Conservation (phyloP, 805 yeast species). For the Clavispora carvajalis region DNA sequence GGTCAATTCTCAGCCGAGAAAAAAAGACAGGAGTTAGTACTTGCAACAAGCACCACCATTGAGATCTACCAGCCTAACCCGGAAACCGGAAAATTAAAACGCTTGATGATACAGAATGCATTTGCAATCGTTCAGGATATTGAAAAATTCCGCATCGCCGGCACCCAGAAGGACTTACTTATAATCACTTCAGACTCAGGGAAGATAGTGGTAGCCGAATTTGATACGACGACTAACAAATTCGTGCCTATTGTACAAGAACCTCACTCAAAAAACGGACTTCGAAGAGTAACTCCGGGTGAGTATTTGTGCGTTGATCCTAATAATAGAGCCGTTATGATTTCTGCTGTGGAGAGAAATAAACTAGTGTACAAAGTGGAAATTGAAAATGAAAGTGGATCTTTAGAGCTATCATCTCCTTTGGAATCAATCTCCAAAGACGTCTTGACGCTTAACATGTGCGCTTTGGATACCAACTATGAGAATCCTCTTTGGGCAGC, state of each 20-base stretch:
- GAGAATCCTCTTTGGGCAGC: slow-evolving; percentile 85
- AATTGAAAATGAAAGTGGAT: slow-evolving; percentile 36
- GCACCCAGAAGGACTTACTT: slow-evolving; percentile 51
- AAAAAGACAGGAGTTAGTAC: slow-evolving; percentile 57
- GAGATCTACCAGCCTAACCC: slow-evolving; percentile 51
- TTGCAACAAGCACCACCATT: slow-evolving; percentile 51
- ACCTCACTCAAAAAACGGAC: slow-evolving; percentile 69
- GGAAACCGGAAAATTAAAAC: slow-evolving; percentile 49
- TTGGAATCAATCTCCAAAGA: slow-evolving; percentile 56
- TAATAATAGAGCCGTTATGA: slow-evolving; percentile 60
- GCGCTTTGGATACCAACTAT: slow-evolving; percentile 68
- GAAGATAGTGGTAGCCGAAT: slow-evolving; percentile 49
- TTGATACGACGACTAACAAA: slow-evolving; percentile 28
- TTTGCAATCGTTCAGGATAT: slow-evolving; percentile 58
- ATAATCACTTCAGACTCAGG: slow-evolving; percentile 80
- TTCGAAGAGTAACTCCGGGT: slow-evolving; percentile 74
- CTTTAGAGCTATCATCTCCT: slow-evolving; percentile 60
- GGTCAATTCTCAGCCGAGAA: slow-evolving; percentile 59
- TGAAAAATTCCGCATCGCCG: slow-evolving; percentile 47
- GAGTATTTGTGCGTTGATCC: slow-evolving; percentile 67
- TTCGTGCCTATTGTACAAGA: slow-evolving; percentile 53
- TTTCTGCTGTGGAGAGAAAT: slow-evolving; percentile 68
- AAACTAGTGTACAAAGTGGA: slow-evolving; percentile 66
- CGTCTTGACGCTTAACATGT: slow-evolving; percentile 45
- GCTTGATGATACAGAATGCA: slow-evolving; percentile 38